Evolutionary conservation across 106 monocot species (phyloP).

Genomic region (Hemerocallis citrina): DNA sequence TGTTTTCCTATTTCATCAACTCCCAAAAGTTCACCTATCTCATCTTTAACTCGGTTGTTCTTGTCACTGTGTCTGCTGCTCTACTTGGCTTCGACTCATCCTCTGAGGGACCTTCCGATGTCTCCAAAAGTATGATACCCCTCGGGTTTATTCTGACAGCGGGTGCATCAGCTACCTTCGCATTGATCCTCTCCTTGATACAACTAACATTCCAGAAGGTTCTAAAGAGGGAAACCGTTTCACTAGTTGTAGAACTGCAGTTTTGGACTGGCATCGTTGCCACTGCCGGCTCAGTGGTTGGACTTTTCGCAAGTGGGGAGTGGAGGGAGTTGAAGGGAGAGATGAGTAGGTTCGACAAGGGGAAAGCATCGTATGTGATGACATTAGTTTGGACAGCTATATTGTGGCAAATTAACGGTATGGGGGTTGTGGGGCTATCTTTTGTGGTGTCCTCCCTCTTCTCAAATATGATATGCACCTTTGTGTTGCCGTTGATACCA

Average conservation of each 20-base stretch:
- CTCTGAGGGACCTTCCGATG: constrained; percentile 6
- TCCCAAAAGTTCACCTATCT: constrained; percentile 31
- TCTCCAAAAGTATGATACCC: constrained; percentile 5
- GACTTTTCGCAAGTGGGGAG: constrained; percentile 40
- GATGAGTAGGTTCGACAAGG: constrained; percentile 21
- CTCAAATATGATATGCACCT: constrained; percentile 37
- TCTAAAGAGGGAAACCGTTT: constrained; percentile 19
- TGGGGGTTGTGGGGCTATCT: constrained; percentile 31
- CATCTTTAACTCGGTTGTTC: constrained; percentile 35
- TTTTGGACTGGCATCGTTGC: constrained; percentile 23
- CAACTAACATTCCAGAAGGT: constrained; percentile 39
- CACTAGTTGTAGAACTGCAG: constrained; percentile 28
- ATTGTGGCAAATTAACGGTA: constrained; percentile 22
- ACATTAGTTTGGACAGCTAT: constrained; percentile 28
- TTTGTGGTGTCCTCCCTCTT: constrained; percentile 43
- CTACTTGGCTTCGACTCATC: constrained; percentile 16
- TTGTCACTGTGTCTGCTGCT: constrained; percentile 29
- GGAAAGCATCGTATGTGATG: constrained; percentile 27
- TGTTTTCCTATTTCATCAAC: constrained; percentile 42
- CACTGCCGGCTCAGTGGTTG: constrained; percentile 11
- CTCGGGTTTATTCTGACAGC: constrained; percentile 26
- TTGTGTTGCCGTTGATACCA: constrained; percentile 28
- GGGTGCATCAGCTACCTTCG: constrained; percentile 33
- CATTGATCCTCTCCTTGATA: constrained; percentile 34
- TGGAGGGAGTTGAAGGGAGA: constrained; percentile 30